Base-by-base conservation (phyloP, 1,284 basidiomycete species). In the Ceratobasidium sp. region DNA sequence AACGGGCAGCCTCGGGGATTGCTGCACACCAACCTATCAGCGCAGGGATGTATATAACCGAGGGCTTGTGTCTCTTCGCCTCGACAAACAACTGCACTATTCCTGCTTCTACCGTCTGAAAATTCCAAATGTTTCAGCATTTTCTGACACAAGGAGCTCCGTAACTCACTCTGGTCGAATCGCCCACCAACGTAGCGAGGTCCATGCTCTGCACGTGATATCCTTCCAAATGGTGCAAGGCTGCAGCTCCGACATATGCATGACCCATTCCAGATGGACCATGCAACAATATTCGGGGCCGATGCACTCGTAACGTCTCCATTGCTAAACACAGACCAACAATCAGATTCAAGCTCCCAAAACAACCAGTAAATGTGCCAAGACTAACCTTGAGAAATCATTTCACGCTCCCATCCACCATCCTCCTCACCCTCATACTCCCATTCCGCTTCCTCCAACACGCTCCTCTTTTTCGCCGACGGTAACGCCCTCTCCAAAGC, bases 71-170 rank as follows among this genome's bases (percentile, higher is more conserved):
- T 35, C 98, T 90, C 80, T 98, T 98, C 0, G 98, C 98, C 81
- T 99, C 98, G 21, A 96, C 88, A 78, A 99, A 98, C n/a, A 98
- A 86, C 78, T 98, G 97, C 1, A 98, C 94, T 72, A 98, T 91
- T 1, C 93, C 91, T 0, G 97, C 93, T 82, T 99, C 98, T 2
- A 91, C 84, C 2, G 95, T 95, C 93, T 96, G 16, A 4, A n/a
- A 28, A 28, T 58, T 16, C 32, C 46, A 43, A 14, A 41, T 11
- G 35, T 38, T 13, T 73, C n/a, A 69, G n/a, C 30, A 67, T n/a
- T 9, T 38, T 59, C 47, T 16, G 6, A n/a, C 46, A 6, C 7
- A 13, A 2, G 21, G 13, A 67, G 62, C 67, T 38, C 13, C 4
- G 43, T 44, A 8, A 54, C 83, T 78, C 76, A 96, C 94, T 78